Percentiles rank a stretch among this genome's conserved stretches.
phyloP scores from a whole-genome alignment of 202 grass and related monocot species.

The Bolboschoenoplectus hybrid region DNA sequence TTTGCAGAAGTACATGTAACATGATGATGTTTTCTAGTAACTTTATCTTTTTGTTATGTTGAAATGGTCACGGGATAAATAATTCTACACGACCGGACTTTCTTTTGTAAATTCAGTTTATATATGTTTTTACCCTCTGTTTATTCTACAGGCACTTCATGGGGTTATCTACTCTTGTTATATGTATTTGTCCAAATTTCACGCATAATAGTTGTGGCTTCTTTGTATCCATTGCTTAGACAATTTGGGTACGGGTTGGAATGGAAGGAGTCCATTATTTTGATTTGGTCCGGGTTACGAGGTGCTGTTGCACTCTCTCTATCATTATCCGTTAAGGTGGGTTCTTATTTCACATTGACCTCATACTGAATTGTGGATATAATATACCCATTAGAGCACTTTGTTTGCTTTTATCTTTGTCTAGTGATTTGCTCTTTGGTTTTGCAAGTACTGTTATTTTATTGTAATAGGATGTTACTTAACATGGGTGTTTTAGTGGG shows the following conservation, averaged over 20 bases:
- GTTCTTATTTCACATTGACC: slow-evolving; percentile 34
- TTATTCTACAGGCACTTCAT: slow-evolving; percentile 71
- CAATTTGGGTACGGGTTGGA: slow-evolving; percentile 90
- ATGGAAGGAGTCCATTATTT: slow-evolving; percentile 75
- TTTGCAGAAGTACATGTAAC: neutral
- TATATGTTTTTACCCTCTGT: slow-evolving; percentile 6
- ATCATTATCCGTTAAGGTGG: slow-evolving; percentile 73
- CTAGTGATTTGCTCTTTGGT: neutral
- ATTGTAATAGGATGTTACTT: neutral
- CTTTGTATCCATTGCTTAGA: slow-evolving; percentile 69
- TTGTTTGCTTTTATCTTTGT: slow-evolving; percentile 36
- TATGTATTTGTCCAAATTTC: slow-evolving; percentile 83
- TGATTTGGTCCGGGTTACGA: slow-evolving; percentile 84
- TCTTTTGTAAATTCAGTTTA: slow-evolving; percentile 6
- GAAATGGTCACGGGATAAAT: neutral
- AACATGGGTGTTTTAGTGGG: slow-evolving; percentile 17
- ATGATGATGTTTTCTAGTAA: slow-evolving; percentile 7
- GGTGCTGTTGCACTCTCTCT: slow-evolving; percentile 85
- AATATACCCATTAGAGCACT: slow-evolving; percentile 2
- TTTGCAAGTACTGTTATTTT: neutral
- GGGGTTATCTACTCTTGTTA: slow-evolving; percentile 83
- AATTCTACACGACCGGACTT: neutral
- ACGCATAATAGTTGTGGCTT: slow-evolving; percentile 66
- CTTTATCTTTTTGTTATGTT: neutral
- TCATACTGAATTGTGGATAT: neutral